A percentile compares a stretch with the other conserved stretches of the same genome.
These are phyloP conservation scores for Cryptococcus sp. DNA, from an alignment of 1,284 basidiomycete genomes.

Conservation along the genomic window DNA sequence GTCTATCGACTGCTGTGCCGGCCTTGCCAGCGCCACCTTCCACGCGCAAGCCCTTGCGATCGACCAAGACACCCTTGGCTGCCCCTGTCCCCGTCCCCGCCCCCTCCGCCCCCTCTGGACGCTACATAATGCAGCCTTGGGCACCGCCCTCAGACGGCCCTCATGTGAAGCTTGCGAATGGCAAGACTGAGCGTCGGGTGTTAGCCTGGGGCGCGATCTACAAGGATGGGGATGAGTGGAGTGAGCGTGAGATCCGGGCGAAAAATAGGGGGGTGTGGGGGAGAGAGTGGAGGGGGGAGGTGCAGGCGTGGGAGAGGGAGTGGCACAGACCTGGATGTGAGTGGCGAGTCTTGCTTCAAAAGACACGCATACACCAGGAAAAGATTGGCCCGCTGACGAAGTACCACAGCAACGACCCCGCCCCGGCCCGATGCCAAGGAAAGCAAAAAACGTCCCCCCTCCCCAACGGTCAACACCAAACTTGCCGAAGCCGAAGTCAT, in stretches of 20 bases:
- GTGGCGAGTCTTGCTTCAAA: conserved; percentile 9
- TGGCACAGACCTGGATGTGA: conserved; percentile 48
- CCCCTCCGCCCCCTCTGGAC: conserved; percentile 23
- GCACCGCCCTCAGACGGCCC: conserved; percentile 44
- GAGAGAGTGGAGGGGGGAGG: conserved; percentile 39
- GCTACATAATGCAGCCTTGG: conserved; percentile 33
- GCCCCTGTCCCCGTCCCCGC: conserved; percentile 18
- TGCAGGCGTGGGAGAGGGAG: conserved; percentile 43
- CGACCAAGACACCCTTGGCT: conserved; percentile 13
- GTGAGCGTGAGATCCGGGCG: conserved; percentile 50
- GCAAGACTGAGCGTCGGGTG: conserved; percentile 47
- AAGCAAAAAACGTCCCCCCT: conserved; percentile 51
- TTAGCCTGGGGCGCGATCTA: conserved; percentile 50
- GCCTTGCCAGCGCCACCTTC: conserved; percentile 34
- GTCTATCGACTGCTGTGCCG: conserved; percentile 26
- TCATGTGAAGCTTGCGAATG: conserved; percentile 35
- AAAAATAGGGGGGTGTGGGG: conserved; percentile 44
- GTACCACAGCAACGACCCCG: conserved; percentile 45
- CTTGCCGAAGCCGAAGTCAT: conserved; percentile 89
- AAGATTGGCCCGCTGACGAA: conserved; percentile 53
- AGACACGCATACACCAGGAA: no score
- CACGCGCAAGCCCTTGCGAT: conserved; percentile 30
- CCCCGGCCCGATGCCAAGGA: conserved; percentile 24
- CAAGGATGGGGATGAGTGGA: conserved; percentile 49
- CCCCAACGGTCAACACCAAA: conserved; percentile 80